These are phyloP conservation scores for Aspergillus hancockii DNA, from an alignment of 495 filamentous ascomycete species.

Conservation along the genomic window DNA sequence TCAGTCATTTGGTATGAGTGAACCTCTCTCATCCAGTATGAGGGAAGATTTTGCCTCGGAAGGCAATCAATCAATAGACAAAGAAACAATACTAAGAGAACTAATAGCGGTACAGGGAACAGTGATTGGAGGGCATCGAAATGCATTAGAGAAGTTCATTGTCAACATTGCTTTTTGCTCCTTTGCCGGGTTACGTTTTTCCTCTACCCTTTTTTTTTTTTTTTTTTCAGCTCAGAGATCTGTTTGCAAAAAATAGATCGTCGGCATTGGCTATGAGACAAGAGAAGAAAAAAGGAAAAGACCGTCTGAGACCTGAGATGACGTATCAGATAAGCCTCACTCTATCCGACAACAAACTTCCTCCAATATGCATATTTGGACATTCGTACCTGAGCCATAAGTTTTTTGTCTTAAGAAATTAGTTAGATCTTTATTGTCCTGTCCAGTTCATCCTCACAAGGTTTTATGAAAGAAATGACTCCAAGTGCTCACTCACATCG, in stretches of 20 bases:
- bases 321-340: slow-evolving; percentile 22
- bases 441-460: background rate
- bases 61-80: background rate
- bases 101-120: background rate
- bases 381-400: background rate
- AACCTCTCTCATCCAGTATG: no score
- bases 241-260: slow-evolving; percentile 12
- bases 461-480: background rate
- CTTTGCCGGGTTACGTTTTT: slow-evolving; percentile 12
- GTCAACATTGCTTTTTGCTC: slow-evolving; percentile 15
- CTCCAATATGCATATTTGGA: background rate
- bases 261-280: background rate
- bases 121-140: background rate
- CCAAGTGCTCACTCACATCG: background rate
- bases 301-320: background rate
- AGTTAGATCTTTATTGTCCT: background rate
- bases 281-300: slow-evolving; percentile 6
- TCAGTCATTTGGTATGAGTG: background rate
- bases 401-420: background rate
- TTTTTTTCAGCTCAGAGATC: slow-evolving; percentile 2
- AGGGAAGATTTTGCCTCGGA: no score
- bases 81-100: background rate
- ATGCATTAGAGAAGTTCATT: background rate
- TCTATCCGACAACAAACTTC: background rate
- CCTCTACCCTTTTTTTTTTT: slow-evolving; percentile 1